Evolutionary conservation across 1,139 yeast genomes (phyloP).

Genomic region (Spathaspora jeffriesii): DNA sequence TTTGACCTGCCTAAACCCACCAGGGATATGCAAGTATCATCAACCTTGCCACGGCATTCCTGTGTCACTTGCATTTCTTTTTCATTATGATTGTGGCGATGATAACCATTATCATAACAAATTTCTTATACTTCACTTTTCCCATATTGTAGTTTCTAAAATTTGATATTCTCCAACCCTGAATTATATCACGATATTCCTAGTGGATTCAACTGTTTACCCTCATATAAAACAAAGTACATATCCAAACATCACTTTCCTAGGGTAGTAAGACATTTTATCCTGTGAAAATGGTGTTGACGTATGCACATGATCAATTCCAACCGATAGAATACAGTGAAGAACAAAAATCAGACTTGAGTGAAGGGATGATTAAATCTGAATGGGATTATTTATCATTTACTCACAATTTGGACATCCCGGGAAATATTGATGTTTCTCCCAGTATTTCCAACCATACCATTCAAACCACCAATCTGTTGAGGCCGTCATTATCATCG

Average conservation of each 20-base stretch:
- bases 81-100: not conserved
- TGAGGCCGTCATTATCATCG: slow-evolving; percentile 11
- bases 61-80: not conserved
- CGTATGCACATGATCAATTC: not conserved
- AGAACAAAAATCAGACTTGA: not conserved
- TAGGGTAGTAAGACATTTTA: not conserved
- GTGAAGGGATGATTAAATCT: not conserved
- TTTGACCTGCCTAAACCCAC: not conserved
- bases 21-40: not conserved
- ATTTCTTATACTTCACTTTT: not conserved
- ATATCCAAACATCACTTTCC: slow-evolving; percentile 4
- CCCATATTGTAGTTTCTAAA: too few relatives aligned
- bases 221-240: not conserved
- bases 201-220: not conserved
- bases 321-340: not conserved
- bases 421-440: slow-evolving; percentile 11
- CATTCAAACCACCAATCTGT: slow-evolving; percentile 10
- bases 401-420: slow-evolving; percentile 5
- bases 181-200: not conserved
- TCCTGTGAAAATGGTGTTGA: slow-evolving; percentile 3
- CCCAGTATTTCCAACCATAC: slow-evolving; percentile 15
- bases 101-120: not conserved
- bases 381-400: slow-evolving; percentile 6
- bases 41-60: not conserved
- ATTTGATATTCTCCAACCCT: not conserved